These are phyloP conservation scores for Cerrena zonata DNA, from an alignment of 1,284 basidiomycete species.

Conservation along the genomic window DNA sequence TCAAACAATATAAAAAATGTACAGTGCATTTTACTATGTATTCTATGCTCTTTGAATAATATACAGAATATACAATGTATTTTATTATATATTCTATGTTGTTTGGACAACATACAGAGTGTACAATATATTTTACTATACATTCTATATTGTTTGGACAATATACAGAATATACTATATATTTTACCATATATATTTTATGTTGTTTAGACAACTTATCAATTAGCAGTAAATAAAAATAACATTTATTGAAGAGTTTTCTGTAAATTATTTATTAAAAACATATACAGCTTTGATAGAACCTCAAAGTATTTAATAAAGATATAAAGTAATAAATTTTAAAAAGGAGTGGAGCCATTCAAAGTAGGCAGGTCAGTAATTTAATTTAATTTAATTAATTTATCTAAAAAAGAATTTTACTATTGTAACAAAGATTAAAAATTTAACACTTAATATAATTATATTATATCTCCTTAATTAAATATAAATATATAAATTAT, in stretches of 20 bases:
- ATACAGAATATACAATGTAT: too few species aligned
- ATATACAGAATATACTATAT: too few species aligned
- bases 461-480: neutral
- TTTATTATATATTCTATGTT: too few species aligned
- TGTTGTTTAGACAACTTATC: too few species aligned
- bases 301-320: neutral
- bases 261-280: conserved; percentile 1
- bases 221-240: neutral
- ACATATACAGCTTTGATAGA: conserved; percentile 2
- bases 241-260: neutral
- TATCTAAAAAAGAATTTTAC: neutral
- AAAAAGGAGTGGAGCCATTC: too few species aligned
- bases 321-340: neutral
- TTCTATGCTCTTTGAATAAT: neutral
- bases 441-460: neutral
- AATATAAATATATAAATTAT: conserved; percentile 6
- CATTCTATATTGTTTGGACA: too few species aligned
- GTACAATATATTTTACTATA: too few species aligned
- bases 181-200: too few species aligned
- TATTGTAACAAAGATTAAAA: neutral
- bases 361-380: neutral
- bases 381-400: conserved; percentile 1
- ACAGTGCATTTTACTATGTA: too few species aligned
- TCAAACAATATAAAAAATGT: neutral
- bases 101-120: too few species aligned